A percentile compares a stretch with the other conserved stretches of the same genome.
Evolutionary conservation across 192 early-diverging fungal species (phyloP).

Genomic region (Rhizophagus clarus): DNA sequence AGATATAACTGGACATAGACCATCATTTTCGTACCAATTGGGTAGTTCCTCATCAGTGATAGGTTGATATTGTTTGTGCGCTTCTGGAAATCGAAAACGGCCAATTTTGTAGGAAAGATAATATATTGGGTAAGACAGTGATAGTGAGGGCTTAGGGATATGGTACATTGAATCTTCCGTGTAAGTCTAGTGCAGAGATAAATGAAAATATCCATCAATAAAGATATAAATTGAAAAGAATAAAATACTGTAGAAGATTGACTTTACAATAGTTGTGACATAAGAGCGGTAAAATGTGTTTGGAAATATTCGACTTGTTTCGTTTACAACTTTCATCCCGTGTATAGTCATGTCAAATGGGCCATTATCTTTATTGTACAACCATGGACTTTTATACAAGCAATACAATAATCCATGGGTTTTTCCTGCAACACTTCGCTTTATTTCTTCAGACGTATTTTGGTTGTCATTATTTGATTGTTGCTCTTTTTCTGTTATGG

Average conservation of each 20-base stretch:
- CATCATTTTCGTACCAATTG: conserved; percentile 26
- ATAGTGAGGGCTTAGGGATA: too few relatives aligned
- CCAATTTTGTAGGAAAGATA: conserved; percentile 11
- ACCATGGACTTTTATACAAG: conserved; percentile 19
- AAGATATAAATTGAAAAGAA: too few relatives aligned
- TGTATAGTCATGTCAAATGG: conserved; percentile 25
- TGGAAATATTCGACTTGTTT: conserved; percentile 1
- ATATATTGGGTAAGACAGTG: neutral
- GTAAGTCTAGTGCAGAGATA: too few relatives aligned
- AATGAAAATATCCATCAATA: too few relatives aligned
- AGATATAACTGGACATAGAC: neutral
- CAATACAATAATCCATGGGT: conserved; percentile 2
- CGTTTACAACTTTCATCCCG: conserved; percentile 17
- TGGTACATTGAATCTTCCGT: too few relatives aligned
- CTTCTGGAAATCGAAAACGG: neutral
- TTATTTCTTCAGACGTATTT: neutral
- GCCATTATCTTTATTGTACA: conserved; percentile 1
- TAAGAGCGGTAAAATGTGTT: conserved; percentile 29
- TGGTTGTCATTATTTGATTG: neutral
- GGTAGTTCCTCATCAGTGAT: neutral
- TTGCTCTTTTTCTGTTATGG: neutral
- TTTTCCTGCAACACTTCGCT: neutral
- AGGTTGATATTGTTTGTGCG: neutral
- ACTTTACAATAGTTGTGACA: conserved; percentile 22
- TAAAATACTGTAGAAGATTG: too few relatives aligned